Percentiles rank a stretch among this genome's conserved stretches.
phyloP scores from a whole-genome alignment of 2,329 filamentous ascomycete species.

The Diplodia sapinea region DNA sequence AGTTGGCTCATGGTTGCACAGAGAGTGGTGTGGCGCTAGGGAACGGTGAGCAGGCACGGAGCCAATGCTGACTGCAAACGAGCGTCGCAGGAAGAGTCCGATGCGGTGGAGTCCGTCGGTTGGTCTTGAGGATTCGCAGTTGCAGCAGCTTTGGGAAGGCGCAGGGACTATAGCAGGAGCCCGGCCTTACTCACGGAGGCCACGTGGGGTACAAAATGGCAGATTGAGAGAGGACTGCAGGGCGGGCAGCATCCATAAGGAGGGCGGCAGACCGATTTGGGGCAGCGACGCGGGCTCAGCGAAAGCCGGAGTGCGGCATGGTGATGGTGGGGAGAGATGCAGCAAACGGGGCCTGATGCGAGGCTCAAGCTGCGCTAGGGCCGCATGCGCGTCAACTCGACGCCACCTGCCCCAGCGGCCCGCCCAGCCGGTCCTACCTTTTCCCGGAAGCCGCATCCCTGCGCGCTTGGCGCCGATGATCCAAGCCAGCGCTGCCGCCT shows the following conservation, averaged over 20 bases:
- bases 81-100: not conserved
- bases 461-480: slow-evolving; percentile 6
- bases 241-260: slow-evolving; percentile 11
- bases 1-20: slow-evolving; percentile 15
- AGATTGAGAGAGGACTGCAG: not conserved
- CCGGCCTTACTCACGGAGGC: slow-evolving; percentile 24
- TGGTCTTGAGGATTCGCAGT: not conserved
- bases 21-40: not conserved
- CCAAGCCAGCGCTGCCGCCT: slow-evolving; percentile 12
- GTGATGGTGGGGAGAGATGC: not conserved
- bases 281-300: not conserved
- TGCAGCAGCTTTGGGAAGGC: too few relatives aligned
- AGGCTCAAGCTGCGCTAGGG: slow-evolving; percentile 13
- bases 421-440: slow-evolving; percentile 15
- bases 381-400: slow-evolving; percentile 9
- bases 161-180: slow-evolving; percentile 3
- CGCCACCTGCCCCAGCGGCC: not conserved
- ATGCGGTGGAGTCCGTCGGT: too few relatives aligned
- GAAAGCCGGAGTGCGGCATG: not conserved
- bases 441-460: not conserved
- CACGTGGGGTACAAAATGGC: slow-evolving; percentile 17
- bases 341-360: not conserved
- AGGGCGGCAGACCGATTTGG: not conserved
- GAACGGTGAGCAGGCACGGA: not conserved
- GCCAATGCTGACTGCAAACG: too few relatives aligned